Conservation (phyloP, 345 rosid species). For the Firmiana major region DNA sequence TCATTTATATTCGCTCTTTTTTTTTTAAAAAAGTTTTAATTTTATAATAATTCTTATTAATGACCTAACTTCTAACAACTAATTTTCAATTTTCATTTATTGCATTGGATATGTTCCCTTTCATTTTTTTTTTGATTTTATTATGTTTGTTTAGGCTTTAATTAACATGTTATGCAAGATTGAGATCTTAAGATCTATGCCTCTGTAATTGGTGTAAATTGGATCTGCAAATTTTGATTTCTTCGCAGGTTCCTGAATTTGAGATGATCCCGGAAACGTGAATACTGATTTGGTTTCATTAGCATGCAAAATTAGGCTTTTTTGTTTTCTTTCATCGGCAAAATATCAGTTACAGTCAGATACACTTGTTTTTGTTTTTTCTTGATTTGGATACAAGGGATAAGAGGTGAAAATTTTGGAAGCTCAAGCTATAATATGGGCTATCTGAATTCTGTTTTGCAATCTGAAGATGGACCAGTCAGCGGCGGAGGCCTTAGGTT, state of each 20-base stretch:
- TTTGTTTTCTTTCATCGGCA: not conserved
- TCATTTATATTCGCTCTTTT: not conserved
- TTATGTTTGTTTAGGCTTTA: not conserved
- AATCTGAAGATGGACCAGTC: slow-evolving; percentile 77
- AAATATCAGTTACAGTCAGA: not conserved
- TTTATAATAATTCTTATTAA: no score
- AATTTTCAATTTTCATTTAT: not conserved
- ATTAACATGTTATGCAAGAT: not conserved
- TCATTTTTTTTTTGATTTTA: no score
- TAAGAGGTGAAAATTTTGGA: slow-evolving; percentile 17
- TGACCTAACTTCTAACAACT: not conserved
- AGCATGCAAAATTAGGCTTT: not conserved
- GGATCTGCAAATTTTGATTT: not conserved
- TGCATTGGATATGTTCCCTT: not conserved
- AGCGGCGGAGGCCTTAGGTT: slow-evolving; percentile 98
- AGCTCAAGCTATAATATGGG: slow-evolving; percentile 43
- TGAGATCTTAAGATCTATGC: slow-evolving; percentile 11
- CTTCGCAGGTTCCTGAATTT: slow-evolving; percentile 29
- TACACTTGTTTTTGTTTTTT: slow-evolving; percentile 6
- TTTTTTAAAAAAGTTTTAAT: no score
- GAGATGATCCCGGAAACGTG: slow-evolving; percentile 18
- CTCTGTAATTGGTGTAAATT: not conserved
- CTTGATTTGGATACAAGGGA: slow-evolving; percentile 26
- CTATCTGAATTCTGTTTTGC: slow-evolving; percentile 71
- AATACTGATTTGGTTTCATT: not conserved